Percentiles rank a stretch among this genome's conserved stretches.
These are phyloP conservation scores for Corchorus olitorius DNA, from an alignment of 345 rosid species.

Conservation along the genomic window DNA sequence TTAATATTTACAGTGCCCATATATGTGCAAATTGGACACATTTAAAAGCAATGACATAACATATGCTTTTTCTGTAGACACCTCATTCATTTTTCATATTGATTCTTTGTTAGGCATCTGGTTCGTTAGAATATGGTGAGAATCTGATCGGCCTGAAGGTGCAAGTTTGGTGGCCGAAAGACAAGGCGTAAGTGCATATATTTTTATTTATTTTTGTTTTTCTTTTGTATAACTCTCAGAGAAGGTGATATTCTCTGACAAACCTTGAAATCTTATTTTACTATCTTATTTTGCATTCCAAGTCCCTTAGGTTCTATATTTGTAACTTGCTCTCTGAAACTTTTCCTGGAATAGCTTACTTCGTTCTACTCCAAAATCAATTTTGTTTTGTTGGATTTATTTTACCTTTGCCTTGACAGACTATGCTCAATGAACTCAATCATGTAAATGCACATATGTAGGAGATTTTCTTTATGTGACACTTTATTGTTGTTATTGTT, in stretches of 20 bases:
- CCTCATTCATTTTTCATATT: conserved; percentile 21
- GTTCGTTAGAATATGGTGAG: conserved; percentile 41
- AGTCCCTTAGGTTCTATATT: background rate
- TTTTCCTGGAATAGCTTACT: background rate
- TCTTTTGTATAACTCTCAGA: background rate
- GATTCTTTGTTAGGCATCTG: conserved; percentile 57
- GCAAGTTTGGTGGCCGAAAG: conserved; percentile 96
- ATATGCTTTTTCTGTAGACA: conserved; percentile 3
- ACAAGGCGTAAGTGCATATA: conserved; percentile 52
- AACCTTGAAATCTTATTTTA: background rate
- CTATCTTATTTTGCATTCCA: background rate
- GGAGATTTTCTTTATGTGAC: background rate
- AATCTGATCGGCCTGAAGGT: conserved; percentile 72
- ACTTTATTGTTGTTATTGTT: background rate
- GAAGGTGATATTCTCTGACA: background rate
- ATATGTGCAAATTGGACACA: background rate
- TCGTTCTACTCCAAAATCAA: background rate
- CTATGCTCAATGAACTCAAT: background rate
- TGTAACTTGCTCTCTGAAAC: background rate
- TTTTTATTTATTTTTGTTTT: background rate
- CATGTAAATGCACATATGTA: background rate
- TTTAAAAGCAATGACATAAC: background rate
- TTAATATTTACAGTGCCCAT: background rate
- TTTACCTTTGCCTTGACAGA: background rate
- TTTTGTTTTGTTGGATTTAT: conserved; percentile 3